These are phyloP conservation scores for Scheffersomyces lignosus DNA, from an alignment of 805 yeast genomes.

Conservation along the genomic window DNA sequence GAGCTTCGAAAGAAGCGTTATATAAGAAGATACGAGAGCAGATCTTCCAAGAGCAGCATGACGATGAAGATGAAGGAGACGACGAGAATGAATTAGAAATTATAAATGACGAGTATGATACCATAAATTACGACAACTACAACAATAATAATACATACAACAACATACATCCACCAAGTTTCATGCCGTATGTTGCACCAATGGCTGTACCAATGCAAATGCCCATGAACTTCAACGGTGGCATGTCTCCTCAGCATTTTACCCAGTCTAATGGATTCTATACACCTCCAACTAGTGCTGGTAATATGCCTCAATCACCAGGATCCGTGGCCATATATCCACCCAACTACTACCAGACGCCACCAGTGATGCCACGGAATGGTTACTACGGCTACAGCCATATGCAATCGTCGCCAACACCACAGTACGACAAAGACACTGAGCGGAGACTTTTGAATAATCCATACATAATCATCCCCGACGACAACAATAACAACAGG, in stretches of 20 bases:
- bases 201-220: neutral
- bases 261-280: neutral
- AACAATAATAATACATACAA: neutral
- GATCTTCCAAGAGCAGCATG: conserved; percentile 27
- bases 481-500: conserved; percentile 9
- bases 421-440: conserved; percentile 24
- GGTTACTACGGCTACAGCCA: conserved; percentile 1
- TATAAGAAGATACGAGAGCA: conserved; percentile 42
- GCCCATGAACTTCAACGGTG: neutral
- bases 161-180: neutral
- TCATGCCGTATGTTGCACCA: conserved; percentile 2
- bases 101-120: neutral
- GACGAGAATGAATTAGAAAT: neutral
- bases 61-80: conserved; percentile 12
- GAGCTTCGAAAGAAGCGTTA: conserved; percentile 42
- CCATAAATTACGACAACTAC: neutral
- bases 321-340: conserved; percentile 1
- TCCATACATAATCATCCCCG: conserved; percentile 29
- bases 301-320: neutral
- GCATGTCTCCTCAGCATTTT: neutral
- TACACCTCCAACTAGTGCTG: neutral
- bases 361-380: conserved; percentile 2
- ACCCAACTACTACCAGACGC: conserved; percentile 2
- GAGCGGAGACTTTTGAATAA: conserved; percentile 27
- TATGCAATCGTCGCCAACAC: conserved; percentile 2